Evolutionary conservation across 179 eudicot species (phyloP).

Genomic region (Amaranthus tricolor): DNA sequence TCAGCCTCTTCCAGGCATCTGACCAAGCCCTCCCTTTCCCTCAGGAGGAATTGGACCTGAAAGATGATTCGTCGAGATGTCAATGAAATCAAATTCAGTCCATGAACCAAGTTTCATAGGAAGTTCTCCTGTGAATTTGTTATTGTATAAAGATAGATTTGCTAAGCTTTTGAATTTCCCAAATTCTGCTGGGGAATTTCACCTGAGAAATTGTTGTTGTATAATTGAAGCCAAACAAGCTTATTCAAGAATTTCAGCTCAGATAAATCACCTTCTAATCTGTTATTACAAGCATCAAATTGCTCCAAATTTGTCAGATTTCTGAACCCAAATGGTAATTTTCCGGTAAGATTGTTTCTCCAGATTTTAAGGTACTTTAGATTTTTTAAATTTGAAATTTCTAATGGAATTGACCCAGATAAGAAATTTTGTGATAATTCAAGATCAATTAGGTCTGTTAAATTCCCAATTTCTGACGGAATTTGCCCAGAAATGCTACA

Average conservation of each 20-base stretch:
- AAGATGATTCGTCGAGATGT: slow-evolving; percentile 61
- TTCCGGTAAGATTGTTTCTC: too few species aligned
- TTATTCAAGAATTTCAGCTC: slow-evolving; percentile 43
- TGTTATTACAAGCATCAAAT: slow-evolving; percentile 62
- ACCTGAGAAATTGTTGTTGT: slow-evolving; percentile 51
- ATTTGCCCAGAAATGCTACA: slow-evolving; percentile 64
- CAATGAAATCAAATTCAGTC: slow-evolving; percentile 68
- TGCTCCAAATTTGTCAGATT: too few species aligned
- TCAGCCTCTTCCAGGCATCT: too few species aligned
- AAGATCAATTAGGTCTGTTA: slow-evolving; percentile 44
- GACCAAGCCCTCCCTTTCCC: too few species aligned
- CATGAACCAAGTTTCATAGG: slow-evolving; percentile 66
- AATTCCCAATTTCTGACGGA: slow-evolving; percentile 53
- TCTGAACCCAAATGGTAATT: too few species aligned
- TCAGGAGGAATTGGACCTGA: slow-evolving; percentile 74
- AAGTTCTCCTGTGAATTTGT: slow-evolving; percentile 58
- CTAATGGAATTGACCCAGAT: too few species aligned
- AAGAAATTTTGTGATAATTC: too few species aligned
- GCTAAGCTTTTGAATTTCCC: slow-evolving; percentile 62
- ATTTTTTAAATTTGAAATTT: too few species aligned
- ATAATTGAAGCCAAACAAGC: slow-evolving; percentile 49
- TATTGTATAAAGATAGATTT: slow-evolving; percentile 58
- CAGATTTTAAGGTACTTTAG: too few species aligned
- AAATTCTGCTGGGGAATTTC: slow-evolving; percentile 61
- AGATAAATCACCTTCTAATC: slow-evolving; percentile 52